Base-by-base conservation (phyloP, 208 protist species). In the Crithidia acanthocephali region DNA sequence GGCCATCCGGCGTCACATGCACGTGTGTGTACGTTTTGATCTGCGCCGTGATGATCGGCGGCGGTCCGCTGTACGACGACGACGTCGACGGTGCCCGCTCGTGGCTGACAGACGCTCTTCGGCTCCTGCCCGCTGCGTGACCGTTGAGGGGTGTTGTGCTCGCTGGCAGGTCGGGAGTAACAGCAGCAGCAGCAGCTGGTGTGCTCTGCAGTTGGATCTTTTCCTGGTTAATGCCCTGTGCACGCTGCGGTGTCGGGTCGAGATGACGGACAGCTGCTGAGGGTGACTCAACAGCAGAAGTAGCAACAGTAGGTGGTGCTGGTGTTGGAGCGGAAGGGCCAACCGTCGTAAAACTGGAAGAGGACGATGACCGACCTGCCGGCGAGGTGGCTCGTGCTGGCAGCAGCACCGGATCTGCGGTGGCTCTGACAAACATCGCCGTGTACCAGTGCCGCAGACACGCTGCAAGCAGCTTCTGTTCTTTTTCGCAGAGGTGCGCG, bases 381-480 rank as follows among this genome's bases (percentile, higher is more conserved):
- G 15, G 33, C 20, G 7, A 44, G 33, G 40, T 1, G 18, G n/a
- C 15, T 4, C 59, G 30, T 22, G 48, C 44, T 28, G 50, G n/a
- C 35, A 11, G 32, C n/a, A 6, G 35, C 13, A 11, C 9, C 33
- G 50, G 13, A 6, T 63, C 56, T 13, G 75, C 42, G n/a, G 71
- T 74, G 13, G 77, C 72, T 28, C 61, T 57, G 25, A 79, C 30
- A 79, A 92, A 89, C 86, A 92, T 89, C 2, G 52, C 27, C 44
- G 61, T 74, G 60, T 86, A 92, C 86, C 86, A 92, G 18, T 63
- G 72, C n/a, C 81, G 86, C 4, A 92, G 27, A 35, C 75, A 92
- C 11, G 16, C 18, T 50, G 74, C 61, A 35, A 88, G 47, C 33
- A 76, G 37, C 23, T 56, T 45, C 30, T 27, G 13, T 71, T 87